Conservation (phyloP, 2,329 filamentous ascomycete genomes). For the Fusarium chaquense region DNA sequence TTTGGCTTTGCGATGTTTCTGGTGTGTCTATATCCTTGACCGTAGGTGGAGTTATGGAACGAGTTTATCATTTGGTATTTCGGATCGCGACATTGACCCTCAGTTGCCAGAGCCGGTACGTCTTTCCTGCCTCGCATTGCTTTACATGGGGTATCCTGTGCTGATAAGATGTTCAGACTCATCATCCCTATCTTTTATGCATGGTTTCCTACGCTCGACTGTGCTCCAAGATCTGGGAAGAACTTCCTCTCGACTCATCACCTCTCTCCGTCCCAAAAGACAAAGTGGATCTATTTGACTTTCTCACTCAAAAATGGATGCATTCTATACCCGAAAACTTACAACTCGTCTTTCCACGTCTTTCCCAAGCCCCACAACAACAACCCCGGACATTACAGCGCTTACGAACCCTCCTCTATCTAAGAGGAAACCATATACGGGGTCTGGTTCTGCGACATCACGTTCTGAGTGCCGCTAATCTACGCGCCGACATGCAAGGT, state of each 20-base stretch:
- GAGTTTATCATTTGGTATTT: constrained; percentile 10
- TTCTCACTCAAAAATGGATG: constrained; percentile 19
- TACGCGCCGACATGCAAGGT: constrained; percentile 1
- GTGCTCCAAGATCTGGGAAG: constrained; percentile 18
- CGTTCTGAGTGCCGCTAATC: neutral
- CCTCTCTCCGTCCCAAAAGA: neutral
- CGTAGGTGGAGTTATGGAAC: constrained; percentile 15
- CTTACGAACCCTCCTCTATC: neutral
- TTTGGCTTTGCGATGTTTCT: constrained; percentile 11
- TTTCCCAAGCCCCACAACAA: constrained; percentile 8
- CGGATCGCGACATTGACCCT: constrained; percentile 13
- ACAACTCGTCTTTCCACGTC: constrained; percentile 16
- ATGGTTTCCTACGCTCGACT: constrained; percentile 10
- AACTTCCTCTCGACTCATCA: constrained; percentile 9
- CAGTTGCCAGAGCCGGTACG: constrained; percentile 8
- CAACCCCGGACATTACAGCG: constrained; percentile 10
- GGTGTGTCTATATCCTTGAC: constrained; percentile 16
- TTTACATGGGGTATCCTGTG: too few relatives aligned
- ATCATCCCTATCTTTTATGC: constrained; percentile 7
- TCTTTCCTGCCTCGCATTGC: too few relatives aligned
- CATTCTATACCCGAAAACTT: constrained; percentile 11
- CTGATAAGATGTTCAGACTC: neutral
- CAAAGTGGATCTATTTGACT: constrained; percentile 17
- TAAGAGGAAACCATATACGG: constrained; percentile 12
- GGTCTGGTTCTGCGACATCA: constrained; percentile 1